Evolutionary conservation across 225 moss, liverwort and hornwort species (phyloP), one percentile per base, ranked within the genome.

Genomic region (Thuidium tamariscinum): DNA sequence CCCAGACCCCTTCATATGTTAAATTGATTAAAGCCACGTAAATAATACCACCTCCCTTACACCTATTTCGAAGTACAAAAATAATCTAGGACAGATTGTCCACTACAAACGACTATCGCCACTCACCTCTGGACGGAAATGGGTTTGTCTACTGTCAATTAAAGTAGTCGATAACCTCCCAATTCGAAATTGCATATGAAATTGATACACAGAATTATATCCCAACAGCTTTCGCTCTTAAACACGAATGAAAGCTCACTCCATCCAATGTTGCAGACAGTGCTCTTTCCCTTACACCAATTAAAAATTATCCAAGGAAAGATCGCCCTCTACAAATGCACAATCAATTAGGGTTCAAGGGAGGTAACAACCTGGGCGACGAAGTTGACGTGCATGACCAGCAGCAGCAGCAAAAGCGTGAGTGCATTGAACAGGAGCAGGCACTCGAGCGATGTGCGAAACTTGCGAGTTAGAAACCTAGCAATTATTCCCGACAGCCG

Each of bases 351-450:
- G 89, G 84, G 87, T 60, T 87, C 87, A 91, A 73, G 88, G 10
- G 51, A 81, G 68, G 41, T 57, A 11, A 18, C 37, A 80, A 97
- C 97, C 97, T 97, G 97, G 55, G 95, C 93, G 72, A 97, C 97
- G 80, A 97, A 97, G 91, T 97, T 96, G 95, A 97, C 97, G 92
- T 97, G 97, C 96, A 97, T 97, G 67, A 96, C 95, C 88, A 96
- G 94, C 56, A 97, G 92, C 84, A 97, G 90, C 41, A 90, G 89
- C 79, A 97, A 80, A 27, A 97, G 95, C 95, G 91, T 90, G 48
- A 96, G 83, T 46, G 96, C 97, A 89, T 95, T 97, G 79, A 93
- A 92, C 27, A 97, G 89, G 59, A 94, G 95, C 88, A 95, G 72
- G 74, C 94, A 96, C 91, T 97, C 95, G 46, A 96, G 91, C 61